phyloP scores from a whole-genome alignment of 306 rosid genomes.

The Arachis hypogaea region DNA sequence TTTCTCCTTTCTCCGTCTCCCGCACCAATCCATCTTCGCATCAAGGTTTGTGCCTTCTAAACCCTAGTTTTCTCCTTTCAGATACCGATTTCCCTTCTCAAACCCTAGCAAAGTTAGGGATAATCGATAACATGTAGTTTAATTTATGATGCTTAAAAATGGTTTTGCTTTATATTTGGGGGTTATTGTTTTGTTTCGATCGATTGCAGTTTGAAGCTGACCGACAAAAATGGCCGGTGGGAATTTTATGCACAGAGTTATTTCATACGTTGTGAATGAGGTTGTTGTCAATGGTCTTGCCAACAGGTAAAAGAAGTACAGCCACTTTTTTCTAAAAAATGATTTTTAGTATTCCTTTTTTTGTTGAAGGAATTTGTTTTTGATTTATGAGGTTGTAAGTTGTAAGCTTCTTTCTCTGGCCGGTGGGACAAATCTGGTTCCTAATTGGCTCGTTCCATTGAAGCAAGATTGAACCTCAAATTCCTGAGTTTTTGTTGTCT shows the following conservation, averaged over 20 bases:
- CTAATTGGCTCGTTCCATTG: slow-evolving; percentile 22
- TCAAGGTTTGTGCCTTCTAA: slow-evolving; percentile 23
- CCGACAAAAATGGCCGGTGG: slow-evolving; percentile 52
- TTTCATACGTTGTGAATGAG: slow-evolving; percentile 54
- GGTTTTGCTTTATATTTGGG: neutral
- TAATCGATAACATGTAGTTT: neutral
- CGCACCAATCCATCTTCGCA: neutral
- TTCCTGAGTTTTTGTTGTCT: neutral
- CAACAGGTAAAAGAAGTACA: slow-evolving; percentile 38
- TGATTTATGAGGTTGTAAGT: slow-evolving; percentile 7
- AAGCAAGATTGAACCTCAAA: slow-evolving; percentile 4
- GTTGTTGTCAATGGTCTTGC: slow-evolving; percentile 58
- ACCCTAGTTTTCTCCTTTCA: neutral
- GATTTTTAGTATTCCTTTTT: neutral
- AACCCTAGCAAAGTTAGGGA: neutral
- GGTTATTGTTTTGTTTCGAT: neutral
- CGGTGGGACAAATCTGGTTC: neutral
- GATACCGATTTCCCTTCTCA: neutral
- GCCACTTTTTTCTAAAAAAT: neutral
- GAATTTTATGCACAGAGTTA: slow-evolving; percentile 46
- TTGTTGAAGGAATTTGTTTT: neutral
- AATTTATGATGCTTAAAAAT: neutral
- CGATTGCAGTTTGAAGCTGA: slow-evolving; percentile 40
- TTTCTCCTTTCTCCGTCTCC: neutral
- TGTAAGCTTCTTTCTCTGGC: slow-evolving; percentile 32